These are phyloP conservation scores for Termitomyces eurrhizus DNA, from an alignment of 768 basidiomycete genomes.

Conservation along the genomic window DNA sequence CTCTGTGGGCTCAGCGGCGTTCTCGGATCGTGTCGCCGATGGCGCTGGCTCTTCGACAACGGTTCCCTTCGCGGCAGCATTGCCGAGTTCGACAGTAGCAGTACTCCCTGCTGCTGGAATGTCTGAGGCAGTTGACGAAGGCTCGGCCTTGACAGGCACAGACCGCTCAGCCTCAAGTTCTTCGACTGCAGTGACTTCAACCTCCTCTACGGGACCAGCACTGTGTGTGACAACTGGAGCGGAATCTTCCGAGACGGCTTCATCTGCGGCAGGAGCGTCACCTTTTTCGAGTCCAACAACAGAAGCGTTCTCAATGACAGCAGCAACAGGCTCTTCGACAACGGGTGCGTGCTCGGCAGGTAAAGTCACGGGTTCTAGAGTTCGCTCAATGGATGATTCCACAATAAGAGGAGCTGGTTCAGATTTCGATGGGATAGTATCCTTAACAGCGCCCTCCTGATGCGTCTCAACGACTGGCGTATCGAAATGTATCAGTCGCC, in stretches of 20 bases:
- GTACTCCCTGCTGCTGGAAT: neutral
- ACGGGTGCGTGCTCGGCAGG: slow-evolving; percentile 8
- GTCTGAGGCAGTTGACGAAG: neutral
- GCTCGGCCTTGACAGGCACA: neutral
- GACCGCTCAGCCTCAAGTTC: neutral
- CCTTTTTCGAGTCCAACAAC: neutral
- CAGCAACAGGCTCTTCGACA: neutral
- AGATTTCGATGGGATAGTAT: neutral
- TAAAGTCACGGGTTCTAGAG: neutral
- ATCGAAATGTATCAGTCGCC: neutral
- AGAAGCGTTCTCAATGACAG: neutral
- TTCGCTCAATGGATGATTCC: neutral
- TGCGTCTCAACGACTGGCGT: neutral
- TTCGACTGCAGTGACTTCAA: neutral
- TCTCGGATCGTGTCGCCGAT: neutral
- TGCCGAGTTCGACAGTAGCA: neutral
- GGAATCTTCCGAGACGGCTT: neutral
- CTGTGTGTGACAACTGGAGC: neutral
- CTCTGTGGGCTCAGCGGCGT: neutral
- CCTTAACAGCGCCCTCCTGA: no score
- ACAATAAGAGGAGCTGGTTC: neutral
- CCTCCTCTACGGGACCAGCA: neutral
- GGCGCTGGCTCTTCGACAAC: neutral
- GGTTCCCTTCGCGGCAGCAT: neutral
- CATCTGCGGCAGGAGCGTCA: no score